Base-by-base conservation (phyloP, 331 rosid genomes). In the Dryas integrifolia region DNA sequence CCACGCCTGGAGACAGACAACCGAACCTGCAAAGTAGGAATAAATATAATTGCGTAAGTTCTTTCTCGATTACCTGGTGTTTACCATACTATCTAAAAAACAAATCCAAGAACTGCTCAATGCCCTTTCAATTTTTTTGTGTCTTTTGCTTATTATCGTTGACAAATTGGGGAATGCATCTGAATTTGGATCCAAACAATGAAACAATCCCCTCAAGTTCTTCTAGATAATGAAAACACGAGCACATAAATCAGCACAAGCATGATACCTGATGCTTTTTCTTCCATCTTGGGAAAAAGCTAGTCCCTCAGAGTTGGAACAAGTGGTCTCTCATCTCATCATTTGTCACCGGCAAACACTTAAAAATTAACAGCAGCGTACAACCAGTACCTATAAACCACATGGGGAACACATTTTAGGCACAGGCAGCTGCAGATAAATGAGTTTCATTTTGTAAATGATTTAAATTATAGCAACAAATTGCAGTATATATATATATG, bases 271-370 rank as follows among this genome's bases (percentile, higher is more conserved):
- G 98, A 81, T 94, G 96, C 48, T 83, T 94, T 88, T 94, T 96
- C 88, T 94, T 94, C 98, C 98, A 94, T 78, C 92, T 87, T 1
- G 96, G 96, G 64, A 94, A 94, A 82, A 94, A 91, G 82, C 69
- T 89, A 46, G 89, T 89, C 57, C 98, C 98, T n/a, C 91, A 72
- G 65, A 94, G 85, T 85, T 89, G 97, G 83, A 94, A 94, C 73
- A 91, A 82, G 80, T 91, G 98, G 70, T 94, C 98, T 77, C 98
- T 84, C 98, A 94, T 94, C 85, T 94, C 97, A 48, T 94, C 98
- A 40, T 94, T 89, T 18, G 97, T 93, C 82, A 91, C 79, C 77
- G 91, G 61, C 60, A 94, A 83, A 85, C 96, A 82, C 72, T 91
- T 89, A 77, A 77, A 77, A 81, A 45, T 84, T 86, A 67, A 94